A percentile compares a stretch with the other conserved stretches of the same genome.
These are phyloP conservation scores for Inga oerstediana DNA, from an alignment of 306 rosid genomes.

Conservation along the genomic window DNA sequence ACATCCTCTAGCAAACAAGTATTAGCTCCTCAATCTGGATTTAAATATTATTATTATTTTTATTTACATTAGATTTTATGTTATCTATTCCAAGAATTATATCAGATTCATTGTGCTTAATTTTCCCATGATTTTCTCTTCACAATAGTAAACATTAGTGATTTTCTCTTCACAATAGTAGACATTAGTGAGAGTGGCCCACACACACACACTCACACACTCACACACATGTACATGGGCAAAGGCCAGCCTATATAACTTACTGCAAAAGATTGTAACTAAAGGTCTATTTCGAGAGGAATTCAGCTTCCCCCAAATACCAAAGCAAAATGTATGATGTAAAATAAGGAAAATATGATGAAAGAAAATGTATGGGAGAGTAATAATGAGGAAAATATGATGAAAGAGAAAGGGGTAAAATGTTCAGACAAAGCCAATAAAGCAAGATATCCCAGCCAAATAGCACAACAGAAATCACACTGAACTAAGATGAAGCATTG, in stretches of 20 bases:
- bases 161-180: neutral
- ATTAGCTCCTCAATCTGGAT: too few species aligned
- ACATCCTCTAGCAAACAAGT: too few species aligned
- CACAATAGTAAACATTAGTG: neutral
- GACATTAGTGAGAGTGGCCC: neutral
- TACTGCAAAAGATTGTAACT: neutral
- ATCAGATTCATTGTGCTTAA: too few species aligned
- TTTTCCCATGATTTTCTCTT: too few species aligned
- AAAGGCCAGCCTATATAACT: conserved; percentile 3
- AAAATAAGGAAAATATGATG: too few species aligned
- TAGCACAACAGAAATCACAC: neutral
- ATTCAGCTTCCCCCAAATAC: conserved; percentile 9
- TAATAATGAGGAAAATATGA: too few species aligned
- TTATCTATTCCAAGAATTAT: too few species aligned
- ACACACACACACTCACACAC: neutral
- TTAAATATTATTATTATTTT: too few species aligned
- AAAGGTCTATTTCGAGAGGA: conserved; percentile 18
- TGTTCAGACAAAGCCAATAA: neutral
- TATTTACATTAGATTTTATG: too few species aligned
- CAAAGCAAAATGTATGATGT: neutral
- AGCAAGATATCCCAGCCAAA: neutral
- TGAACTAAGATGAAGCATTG: neutral
- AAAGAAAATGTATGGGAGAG: too few species aligned
- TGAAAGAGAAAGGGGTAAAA: too few species aligned
- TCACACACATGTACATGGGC: neutral